Evolutionary conservation across 805 yeast genomes (phyloP).

Genomic region (Kluyveromyces siamensis): DNA sequence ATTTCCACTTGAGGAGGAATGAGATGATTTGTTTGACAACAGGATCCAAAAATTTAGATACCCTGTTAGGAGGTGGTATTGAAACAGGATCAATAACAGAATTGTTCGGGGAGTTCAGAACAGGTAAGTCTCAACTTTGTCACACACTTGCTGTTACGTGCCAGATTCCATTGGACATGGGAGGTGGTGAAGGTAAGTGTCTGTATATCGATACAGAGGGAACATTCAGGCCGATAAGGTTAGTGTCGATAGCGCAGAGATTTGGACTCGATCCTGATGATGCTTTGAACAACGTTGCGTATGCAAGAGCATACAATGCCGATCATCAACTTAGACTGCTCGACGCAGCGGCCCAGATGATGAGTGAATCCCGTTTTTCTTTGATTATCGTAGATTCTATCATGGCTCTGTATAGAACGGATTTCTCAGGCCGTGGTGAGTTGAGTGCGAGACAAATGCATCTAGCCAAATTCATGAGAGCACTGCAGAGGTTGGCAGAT

Average conservation of each 20-base stretch:
- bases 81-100: constrained; percentile 97
- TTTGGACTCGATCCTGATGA: constrained; percentile 89
- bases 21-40: constrained; percentile 91
- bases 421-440: constrained; percentile 92
- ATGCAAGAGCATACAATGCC: constrained; percentile 94
- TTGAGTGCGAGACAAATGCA: constrained; percentile 90
- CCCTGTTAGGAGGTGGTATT: constrained; percentile 89
- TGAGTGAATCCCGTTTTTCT: constrained; percentile 89
- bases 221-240: constrained; percentile 86
- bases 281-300: constrained; percentile 94
- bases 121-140: constrained; percentile 95
- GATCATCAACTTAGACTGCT: constrained; percentile 87
- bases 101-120: constrained; percentile 93
- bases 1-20: constrained; percentile 80
- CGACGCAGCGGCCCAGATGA: constrained; percentile 88
- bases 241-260: constrained; percentile 82
- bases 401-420: constrained; percentile 94
- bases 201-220: constrained; percentile 95
- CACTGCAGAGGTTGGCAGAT: constrained; percentile 87
- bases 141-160: constrained; percentile 96
- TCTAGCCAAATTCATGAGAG: constrained; percentile 87
- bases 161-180: constrained; percentile 91
- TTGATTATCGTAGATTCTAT: constrained; percentile 91
- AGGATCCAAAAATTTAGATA: constrained; percentile 90
- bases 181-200: constrained; percentile 98